A percentile compares a stretch with the other conserved stretches of the same genome.
phyloP scores from a whole-genome alignment of 768 basidiomycete species.

The Jaapia argillacea region DNA sequence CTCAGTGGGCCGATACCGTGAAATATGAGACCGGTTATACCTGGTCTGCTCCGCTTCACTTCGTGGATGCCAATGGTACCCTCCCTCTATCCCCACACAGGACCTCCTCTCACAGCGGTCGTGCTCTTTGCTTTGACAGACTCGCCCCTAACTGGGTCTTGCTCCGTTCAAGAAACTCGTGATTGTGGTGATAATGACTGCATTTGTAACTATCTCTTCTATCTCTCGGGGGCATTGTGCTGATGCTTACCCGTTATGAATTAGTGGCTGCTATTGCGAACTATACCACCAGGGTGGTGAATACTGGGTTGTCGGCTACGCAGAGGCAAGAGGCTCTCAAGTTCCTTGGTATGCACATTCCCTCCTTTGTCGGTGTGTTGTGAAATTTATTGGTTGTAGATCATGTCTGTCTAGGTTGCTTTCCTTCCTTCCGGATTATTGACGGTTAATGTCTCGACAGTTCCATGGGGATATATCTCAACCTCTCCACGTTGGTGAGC shows the following conservation, averaged over 20 bases:
- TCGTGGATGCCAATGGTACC: constrained; percentile 35
- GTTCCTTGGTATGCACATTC: constrained; percentile 27
- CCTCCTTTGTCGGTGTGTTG: not conserved
- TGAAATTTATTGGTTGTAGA: not conserved
- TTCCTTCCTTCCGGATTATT: too few relatives aligned
- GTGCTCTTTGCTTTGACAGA: constrained; percentile 8
- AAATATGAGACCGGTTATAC: constrained; percentile 23
- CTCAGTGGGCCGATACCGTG: constrained; percentile 43
- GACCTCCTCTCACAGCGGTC: not conserved
- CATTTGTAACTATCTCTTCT: constrained; percentile 13
- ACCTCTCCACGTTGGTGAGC: constrained; percentile 18
- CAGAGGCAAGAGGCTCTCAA: constrained; percentile 43
- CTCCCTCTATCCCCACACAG: not conserved
- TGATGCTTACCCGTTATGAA: not conserved
- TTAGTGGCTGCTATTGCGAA: constrained; percentile 47
- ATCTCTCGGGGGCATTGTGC: not conserved
- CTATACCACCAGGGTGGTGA: constrained; percentile 39
- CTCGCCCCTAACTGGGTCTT: constrained; percentile 34
- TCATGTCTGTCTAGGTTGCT: not conserved
- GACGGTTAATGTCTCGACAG: constrained; percentile 4
- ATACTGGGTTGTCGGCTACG: constrained; percentile 27
- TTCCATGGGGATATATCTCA: constrained; percentile 19
- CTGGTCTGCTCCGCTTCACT: constrained; percentile 27
- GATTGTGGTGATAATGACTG: constrained; percentile 30
- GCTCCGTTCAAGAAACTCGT: constrained; percentile 36